phyloP scores from a whole-genome alignment of 306 rosid genomes.

The Begonia loranthoides region DNA sequence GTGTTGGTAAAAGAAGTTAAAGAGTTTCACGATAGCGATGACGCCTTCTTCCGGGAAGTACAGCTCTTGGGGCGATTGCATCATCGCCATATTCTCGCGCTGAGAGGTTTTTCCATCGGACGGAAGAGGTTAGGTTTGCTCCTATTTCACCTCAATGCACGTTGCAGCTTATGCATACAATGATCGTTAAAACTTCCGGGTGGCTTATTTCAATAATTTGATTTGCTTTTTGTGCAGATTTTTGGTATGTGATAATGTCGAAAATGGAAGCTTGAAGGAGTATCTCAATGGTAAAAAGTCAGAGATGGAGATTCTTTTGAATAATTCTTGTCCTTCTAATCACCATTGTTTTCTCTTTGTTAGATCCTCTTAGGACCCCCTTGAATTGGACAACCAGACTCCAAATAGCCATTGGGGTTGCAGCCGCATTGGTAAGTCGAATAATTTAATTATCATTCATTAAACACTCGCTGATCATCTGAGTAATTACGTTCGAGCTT shows the following conservation, averaged over 20 bases:
- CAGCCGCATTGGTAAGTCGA: conserved; percentile 66
- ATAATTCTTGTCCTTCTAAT: not conserved
- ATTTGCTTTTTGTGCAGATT: conserved; percentile 32
- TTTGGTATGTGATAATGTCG: conserved; percentile 62
- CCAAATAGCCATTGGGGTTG: conserved; percentile 66
- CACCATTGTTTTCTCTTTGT: conserved; percentile 7
- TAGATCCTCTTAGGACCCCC: conserved; percentile 90
- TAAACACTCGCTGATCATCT: too few species aligned
- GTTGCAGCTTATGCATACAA: not conserved
- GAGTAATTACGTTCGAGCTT: too few species aligned
- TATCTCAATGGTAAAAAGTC: conserved; percentile 61
- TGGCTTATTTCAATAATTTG: not conserved
- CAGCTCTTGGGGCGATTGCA: conserved; percentile 76
- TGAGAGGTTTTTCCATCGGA: conserved; percentile 54
- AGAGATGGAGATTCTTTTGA: not conserved
- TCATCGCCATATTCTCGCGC: conserved; percentile 87
- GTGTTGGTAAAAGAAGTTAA: conserved; percentile 60
- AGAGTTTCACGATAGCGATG: conserved; percentile 29
- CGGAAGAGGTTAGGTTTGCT: conserved; percentile 39
- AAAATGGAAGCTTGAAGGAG: conserved; percentile 86
- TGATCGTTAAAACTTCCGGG: too few species aligned
- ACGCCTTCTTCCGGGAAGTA: conserved; percentile 46
- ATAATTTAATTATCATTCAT: conserved; percentile 8
- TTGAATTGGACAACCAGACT: conserved; percentile 77
- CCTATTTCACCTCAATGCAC: not conserved